Evolutionary conservation across 306 rosid genomes (phyloP).

Genomic region (Hippophae gyantsensis): DNA sequence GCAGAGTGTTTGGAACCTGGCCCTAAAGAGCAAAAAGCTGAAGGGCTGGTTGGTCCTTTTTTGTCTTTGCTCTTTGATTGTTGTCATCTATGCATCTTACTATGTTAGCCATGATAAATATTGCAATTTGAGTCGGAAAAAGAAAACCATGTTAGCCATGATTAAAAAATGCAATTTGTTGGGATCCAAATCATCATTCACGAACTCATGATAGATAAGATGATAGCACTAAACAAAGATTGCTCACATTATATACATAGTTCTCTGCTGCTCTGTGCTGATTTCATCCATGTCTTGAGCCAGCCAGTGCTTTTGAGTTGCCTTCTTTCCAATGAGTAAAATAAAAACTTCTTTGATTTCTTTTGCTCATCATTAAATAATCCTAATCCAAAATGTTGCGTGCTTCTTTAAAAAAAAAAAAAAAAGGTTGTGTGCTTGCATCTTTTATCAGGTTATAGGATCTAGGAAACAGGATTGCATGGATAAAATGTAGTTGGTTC

Average conservation of each 20-base stretch:
- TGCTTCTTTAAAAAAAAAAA: background rate
- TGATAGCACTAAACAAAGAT: too few relatives aligned
- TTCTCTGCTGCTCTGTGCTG: background rate
- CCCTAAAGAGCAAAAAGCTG: slow-evolving; percentile 37
- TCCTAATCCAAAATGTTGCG: background rate
- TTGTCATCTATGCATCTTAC: slow-evolving; percentile 4
- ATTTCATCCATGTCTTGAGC: background rate
- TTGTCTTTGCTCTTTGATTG: background rate
- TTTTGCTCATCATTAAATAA: background rate
- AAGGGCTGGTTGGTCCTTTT: slow-evolving; percentile 36
- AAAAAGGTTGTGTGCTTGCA: background rate
- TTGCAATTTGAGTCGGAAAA: background rate
- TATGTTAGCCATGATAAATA: background rate
- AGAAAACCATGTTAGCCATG: slow-evolving; percentile 1
- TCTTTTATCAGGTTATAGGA: background rate
- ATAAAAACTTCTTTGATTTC: background rate
- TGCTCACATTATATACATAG: background rate
- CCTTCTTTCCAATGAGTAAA: background rate
- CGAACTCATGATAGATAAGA: too few relatives aligned
- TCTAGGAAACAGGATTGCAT: too few relatives aligned
- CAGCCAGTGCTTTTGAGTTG: background rate
- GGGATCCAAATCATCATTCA: too few relatives aligned
- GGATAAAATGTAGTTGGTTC: too few relatives aligned
- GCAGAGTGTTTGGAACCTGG: slow-evolving; percentile 41
- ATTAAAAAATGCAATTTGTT: background rate